These are phyloP conservation scores for Tetrahymena elliotti DNA, from an alignment of 73 alveolate genomes.

Conservation along the genomic window DNA sequence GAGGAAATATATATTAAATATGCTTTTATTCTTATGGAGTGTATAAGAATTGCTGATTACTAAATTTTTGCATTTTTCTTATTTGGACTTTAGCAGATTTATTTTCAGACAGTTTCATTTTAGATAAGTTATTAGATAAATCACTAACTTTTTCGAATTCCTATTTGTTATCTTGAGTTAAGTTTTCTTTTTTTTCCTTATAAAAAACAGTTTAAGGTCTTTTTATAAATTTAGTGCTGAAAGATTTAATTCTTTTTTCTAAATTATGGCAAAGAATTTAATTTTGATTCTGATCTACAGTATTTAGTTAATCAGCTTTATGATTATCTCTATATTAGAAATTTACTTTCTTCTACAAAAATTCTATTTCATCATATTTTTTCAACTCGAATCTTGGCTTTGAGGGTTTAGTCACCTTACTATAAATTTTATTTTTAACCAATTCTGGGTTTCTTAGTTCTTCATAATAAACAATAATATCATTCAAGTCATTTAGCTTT, in stretches of 20 bases:
- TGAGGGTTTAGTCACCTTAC: background rate
- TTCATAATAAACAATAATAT: background rate
- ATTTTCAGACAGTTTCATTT: background rate
- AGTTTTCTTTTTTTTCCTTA: background rate
- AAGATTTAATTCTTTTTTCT: background rate
- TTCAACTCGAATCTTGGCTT: background rate
- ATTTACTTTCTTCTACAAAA: background rate
- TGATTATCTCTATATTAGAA: background rate
- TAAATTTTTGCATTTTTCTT: background rate
- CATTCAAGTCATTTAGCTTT: background rate
- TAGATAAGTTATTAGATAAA: background rate
- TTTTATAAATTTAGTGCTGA: background rate
- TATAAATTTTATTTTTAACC: background rate
- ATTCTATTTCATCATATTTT: background rate
- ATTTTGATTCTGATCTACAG: background rate
- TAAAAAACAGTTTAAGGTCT: background rate
- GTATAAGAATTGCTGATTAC: background rate
- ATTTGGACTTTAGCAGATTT: background rate
- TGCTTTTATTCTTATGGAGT: background rate
- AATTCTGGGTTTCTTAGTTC: background rate
- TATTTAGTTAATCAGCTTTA: background rate
- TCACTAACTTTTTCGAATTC: background rate
- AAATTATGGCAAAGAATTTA: background rate
- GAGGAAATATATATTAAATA: background rate
- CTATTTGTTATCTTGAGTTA: background rate